Evolutionary conservation across 2,329 filamentous ascomycete genomes (phyloP).

Genomic region (Boeremia exigua): DNA sequence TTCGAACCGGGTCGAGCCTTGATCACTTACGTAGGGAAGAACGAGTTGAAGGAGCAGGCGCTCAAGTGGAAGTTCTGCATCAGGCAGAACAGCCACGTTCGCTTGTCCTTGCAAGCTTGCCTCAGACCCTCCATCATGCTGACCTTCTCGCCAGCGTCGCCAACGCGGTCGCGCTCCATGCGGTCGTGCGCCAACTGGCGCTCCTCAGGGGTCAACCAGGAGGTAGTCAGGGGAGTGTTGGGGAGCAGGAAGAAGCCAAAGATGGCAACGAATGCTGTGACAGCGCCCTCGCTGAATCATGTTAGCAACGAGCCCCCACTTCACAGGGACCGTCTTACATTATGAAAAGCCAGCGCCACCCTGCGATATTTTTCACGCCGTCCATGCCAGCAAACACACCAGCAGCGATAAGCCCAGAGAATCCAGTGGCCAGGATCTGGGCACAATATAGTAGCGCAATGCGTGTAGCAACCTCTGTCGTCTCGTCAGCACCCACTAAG

Average conservation of each 20-base stretch:
- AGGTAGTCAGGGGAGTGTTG: conserved; percentile 46
- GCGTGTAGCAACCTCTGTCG: conserved; percentile 43
- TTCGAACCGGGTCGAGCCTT: too few species aligned
- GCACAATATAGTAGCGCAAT: conserved; percentile 50
- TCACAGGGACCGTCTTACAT: conserved; percentile 38
- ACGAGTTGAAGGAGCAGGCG: conserved; percentile 41
- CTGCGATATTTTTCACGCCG: conserved; percentile 36
- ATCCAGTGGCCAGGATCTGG: conserved; percentile 49
- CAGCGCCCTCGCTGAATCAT: conserved; percentile 31
- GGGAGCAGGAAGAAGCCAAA: conserved; percentile 39
- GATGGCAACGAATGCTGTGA: conserved; percentile 34
- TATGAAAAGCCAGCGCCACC: conserved; percentile 49
- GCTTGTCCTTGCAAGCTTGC: conserved; percentile 36
- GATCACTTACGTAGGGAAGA: conserved; percentile 39
- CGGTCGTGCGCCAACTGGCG: conserved; percentile 47
- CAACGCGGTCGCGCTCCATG: conserved; percentile 57
- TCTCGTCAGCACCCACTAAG: conserved; percentile 42
- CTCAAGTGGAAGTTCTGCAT: conserved; percentile 42
- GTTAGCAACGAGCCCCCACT: conserved; percentile 2
- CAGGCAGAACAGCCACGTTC: conserved; percentile 41
- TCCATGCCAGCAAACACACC: conserved; percentile 47
- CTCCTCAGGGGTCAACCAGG: conserved; percentile 56
- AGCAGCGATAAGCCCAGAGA: conserved; percentile 54
- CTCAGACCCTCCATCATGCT: conserved; percentile 37
- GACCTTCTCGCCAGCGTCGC: conserved; percentile 44